phyloP scores from a whole-genome alignment of 2,329 filamentous ascomycete species.

The Xylaria multiplex region DNA sequence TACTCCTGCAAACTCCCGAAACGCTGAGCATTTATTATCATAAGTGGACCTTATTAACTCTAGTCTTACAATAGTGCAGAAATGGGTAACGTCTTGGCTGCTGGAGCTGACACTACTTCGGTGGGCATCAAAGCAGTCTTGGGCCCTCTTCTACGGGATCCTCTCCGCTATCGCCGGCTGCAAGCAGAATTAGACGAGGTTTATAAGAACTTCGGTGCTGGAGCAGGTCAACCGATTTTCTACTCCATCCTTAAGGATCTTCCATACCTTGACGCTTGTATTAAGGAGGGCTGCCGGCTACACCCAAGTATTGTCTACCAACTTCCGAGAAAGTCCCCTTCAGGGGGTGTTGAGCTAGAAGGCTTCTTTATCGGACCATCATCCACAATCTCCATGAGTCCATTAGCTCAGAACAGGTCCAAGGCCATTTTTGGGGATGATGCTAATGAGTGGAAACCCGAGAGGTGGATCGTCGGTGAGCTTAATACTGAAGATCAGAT shows the following conservation, averaged over 20 bases:
- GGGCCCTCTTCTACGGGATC: conserved; percentile 1
- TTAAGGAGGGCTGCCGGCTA: neutral
- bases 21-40: too few species aligned
- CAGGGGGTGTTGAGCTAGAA: neutral
- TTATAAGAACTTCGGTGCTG: neutral
- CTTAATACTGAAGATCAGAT: conserved; percentile 7
- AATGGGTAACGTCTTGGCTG: conserved; percentile 1
- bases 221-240: neutral
- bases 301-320: conserved; percentile 6
- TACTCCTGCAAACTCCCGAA: too few species aligned
- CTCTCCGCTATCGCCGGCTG: conserved; percentile 2
- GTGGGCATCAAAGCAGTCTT: conserved; percentile 6
- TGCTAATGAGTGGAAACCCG: conserved; percentile 15
- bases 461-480: conserved; percentile 8
- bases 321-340: neutral
- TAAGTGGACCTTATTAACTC: too few species aligned
- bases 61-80: neutral
- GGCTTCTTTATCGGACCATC: conserved; percentile 7
- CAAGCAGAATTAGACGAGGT: conserved; percentile 9
- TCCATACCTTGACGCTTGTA: neutral
- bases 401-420: conserved; percentile 5
- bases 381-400: conserved; percentile 7
- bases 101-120: conserved; percentile 12
- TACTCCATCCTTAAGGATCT: conserved; percentile 1
- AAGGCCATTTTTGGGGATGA: conserved; percentile 1